Evolutionary conservation across 331 rosid species (phyloP).

Genomic region (Prunus yedoensis): DNA sequence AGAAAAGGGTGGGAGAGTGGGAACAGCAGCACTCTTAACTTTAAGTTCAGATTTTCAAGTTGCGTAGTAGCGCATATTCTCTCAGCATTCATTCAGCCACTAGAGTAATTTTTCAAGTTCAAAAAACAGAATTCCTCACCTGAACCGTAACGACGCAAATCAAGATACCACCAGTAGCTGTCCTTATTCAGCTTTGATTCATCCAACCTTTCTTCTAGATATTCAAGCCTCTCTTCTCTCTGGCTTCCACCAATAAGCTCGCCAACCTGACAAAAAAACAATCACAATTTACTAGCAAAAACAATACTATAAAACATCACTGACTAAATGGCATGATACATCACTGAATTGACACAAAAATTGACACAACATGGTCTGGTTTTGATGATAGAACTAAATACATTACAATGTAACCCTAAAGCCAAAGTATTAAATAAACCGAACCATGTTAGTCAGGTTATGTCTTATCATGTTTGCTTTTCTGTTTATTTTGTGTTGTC

Average conservation of each 20-base stretch:
- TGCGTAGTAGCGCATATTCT: not conserved
- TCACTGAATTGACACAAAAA: not conserved
- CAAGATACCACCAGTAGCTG: constrained; percentile 97
- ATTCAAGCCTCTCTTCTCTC: constrained; percentile 90
- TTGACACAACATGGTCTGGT: not conserved
- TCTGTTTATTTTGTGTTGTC: not conserved
- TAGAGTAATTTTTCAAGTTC: not conserved
- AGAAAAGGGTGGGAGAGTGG: not conserved
- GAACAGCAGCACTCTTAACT: not conserved
- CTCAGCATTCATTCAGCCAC: not conserved
- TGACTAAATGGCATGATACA: not conserved
- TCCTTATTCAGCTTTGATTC: constrained; percentile 79
- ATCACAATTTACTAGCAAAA: not conserved
- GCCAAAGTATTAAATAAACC: not conserved
- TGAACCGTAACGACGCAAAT: constrained; percentile 97
- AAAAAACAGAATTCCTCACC: constrained; percentile 48
- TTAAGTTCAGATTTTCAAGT: not conserved
- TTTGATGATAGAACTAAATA: not conserved
- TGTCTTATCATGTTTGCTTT: not conserved
- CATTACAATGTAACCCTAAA: not conserved
- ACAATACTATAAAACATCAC: constrained; percentile 2
- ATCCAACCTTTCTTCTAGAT: constrained; percentile 82
- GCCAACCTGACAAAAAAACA: constrained; percentile 59
- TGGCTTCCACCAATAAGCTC: constrained; percentile 99
- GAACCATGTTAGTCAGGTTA: no score